Percentiles rank a stretch among this genome's conserved stretches.
Conservation (phyloP, 768 basidiomycete species). For the Kwoniella pini region DNA sequence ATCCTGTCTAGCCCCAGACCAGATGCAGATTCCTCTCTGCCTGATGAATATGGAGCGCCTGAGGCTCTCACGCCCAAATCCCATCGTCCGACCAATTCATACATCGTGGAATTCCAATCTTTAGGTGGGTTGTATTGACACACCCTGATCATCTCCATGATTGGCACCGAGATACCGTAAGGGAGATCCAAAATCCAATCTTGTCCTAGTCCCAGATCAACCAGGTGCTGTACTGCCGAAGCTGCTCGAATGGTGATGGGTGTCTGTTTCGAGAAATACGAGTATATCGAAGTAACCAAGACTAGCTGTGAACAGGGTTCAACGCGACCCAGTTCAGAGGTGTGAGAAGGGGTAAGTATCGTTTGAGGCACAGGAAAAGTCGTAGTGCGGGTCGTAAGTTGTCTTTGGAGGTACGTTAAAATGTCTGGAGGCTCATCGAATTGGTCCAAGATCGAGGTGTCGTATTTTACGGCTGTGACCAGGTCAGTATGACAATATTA, state of each 20-base stretch:
- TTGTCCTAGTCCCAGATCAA: conserved; percentile 23
- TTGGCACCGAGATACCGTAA: conserved; percentile 59
- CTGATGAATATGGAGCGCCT: neutral
- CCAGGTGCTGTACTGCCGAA: conserved; percentile 31
- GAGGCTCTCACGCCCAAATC: conserved; percentile 65
- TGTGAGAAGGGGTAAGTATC: neutral
- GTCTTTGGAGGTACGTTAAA: conserved; percentile 63
- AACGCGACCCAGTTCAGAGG: conserved; percentile 23
- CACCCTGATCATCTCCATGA: conserved; percentile 79
- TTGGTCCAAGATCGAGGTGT: conserved; percentile 57
- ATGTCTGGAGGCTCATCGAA: conserved; percentile 77
- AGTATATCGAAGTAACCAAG: conserved; percentile 27
- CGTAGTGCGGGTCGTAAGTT: conserved; percentile 24
- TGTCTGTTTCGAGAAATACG: conserved; percentile 6
- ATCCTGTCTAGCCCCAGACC: conserved; percentile 1
- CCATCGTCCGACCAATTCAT: conserved; percentile 69
- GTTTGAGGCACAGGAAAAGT: conserved; percentile 25
- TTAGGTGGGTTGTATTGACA: conserved; percentile 76
- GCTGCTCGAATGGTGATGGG: conserved; percentile 7
- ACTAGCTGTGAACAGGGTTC: conserved; percentile 22
- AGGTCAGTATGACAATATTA: neutral
- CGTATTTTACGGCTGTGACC: conserved; percentile 4
- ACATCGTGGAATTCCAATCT: conserved; percentile 71
- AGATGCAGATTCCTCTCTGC: neutral
- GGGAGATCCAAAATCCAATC: conserved; percentile 43